Percentiles rank a stretch among this genome's conserved stretches.
Conservation (phyloP, 1,284 basidiomycete species). For the Fomitopsis schrenkii region DNA sequence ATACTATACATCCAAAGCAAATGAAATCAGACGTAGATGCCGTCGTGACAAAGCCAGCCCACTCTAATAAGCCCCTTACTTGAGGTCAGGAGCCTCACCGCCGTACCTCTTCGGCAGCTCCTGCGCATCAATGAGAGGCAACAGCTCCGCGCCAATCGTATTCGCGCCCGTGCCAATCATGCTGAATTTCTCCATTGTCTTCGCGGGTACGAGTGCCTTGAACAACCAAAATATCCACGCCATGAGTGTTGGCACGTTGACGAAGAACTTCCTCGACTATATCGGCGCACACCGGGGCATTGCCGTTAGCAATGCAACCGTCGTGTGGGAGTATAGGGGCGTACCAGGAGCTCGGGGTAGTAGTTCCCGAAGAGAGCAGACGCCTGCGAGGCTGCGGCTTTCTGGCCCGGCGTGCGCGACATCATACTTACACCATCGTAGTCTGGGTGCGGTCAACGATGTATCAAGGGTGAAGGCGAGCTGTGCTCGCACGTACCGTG, state of each 20-base stretch:
- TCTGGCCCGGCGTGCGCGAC: constrained; percentile 63
- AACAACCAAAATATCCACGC: constrained; percentile 83
- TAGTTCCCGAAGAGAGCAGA: constrained; percentile 67
- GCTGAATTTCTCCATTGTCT: constrained; percentile 72
- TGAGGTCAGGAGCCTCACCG: constrained; percentile 37
- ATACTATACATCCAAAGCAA: not conserved
- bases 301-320: not conserved
- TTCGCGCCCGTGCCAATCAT: constrained; percentile 64
- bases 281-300: not conserved
- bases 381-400: constrained; percentile 68
- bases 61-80: not conserved
- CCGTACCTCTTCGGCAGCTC: constrained; percentile 69
- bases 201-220: constrained; percentile 65
- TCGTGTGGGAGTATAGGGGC: constrained; percentile 19
- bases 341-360: constrained; percentile 73
- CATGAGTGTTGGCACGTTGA: constrained; percentile 70
- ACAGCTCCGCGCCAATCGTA: constrained; percentile 54
- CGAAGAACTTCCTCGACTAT: constrained; percentile 74
- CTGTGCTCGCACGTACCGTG: constrained; percentile 44
- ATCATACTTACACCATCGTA: constrained; percentile 65
- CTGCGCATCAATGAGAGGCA: constrained; percentile 46
- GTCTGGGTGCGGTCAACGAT: constrained; percentile 37
- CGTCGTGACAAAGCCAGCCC: no score
- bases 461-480: not conserved
- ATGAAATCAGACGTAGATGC: not conserved